Base-by-base conservation (phyloP, 352 stramenopile genomes). In the Pythium monospermum region DNA sequence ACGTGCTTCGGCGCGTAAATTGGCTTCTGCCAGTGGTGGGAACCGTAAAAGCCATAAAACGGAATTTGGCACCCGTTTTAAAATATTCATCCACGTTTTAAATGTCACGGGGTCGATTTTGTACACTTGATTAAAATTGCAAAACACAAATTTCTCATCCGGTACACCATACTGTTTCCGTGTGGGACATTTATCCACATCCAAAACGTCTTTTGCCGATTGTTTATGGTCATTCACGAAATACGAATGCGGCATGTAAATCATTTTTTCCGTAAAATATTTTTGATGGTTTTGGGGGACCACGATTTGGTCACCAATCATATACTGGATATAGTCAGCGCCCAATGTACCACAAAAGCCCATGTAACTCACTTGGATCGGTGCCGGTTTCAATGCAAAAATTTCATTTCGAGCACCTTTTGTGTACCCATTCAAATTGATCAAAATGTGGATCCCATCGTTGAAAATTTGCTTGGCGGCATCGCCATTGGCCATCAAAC, bases 371-470 rank as follows among this genome's bases (percentile, higher is more conserved):
- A 97, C 69, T 59, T 97, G 89, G 35, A 98, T 63, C 4, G 89
- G 90, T 3, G 87, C 83, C 5, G 93, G 87, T 46, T 84, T 74
- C 1, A 97, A 58, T n/a, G 89, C 87, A 53, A 98, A 97, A 40
- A 98, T 94, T 61, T 97, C 91, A 50, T 90, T 96, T 16, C 85
- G 80, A 4, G 87, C 85, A 10, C 81, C 83, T 52, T 94, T 96
- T n/a, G 86, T 97, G 70, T 98, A 97, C 0, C 91, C 93, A 50
- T 97, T 97, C 23, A 98, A 55, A 59, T 98, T 95, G 39, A 98
- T 68, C 4, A 98, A 67, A 18, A 97, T 71, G 64, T 98, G 81
- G 48, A 98, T 87, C 4, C 75, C 73, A 59, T 98, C 84, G 5
- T 45, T 43, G 51, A 89, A 57, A 49, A 98, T 98, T 33, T 78